Evolutionary conservation across 345 rosid species (phyloP), one percentile per base, ranked within the genome.

Genomic region (Cardiospermum halicacabum): DNA sequence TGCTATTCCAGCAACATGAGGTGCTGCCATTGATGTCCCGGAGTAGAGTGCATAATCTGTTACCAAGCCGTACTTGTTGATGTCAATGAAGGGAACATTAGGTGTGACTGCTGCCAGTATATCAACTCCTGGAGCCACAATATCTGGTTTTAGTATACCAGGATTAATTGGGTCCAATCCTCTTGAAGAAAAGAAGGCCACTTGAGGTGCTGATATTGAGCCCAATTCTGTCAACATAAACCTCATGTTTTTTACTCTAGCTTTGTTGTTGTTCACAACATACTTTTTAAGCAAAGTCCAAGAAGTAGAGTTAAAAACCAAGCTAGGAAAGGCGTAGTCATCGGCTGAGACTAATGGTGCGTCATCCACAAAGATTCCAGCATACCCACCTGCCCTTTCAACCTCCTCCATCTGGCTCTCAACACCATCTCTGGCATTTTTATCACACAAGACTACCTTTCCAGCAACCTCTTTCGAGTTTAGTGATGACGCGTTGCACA

Each of bases 141-240:
- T 66, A 53, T 81, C 83, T 4, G 83, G 85, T 53, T 74, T 81
- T 13, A 81, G 67, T 59, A 69, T 55, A 11, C 67, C 19, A 0
- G 82, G 85, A 37, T 7, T 80, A 19, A 80, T 65, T 2, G 76
- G 79, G 19, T 80, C 85, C 4, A 81, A 94, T 21, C 94, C 94
- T 70, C 87, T 76, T 10, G 92, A 87, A 15, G 94, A 87, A 72
- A 83, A 89, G 30, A 11, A 16, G 3, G 91, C 89, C 56, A 87
- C 80, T 13, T 83, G 57, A 11, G 96, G 91, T 21, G 94, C 84
- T 39, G 82, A 79, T 7, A 26, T 64, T 6, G 48, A 36, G 2
- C 80, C 75, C 8, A 71, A 56, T 26, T 66, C 70, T 31, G 85
- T 81, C 42, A 49, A 42, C 48, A 43, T 18, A 36, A 83, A 83